Base-by-base conservation (phyloP, 371 early-diverging fungal species). In the Coemansia sp. region DNA sequence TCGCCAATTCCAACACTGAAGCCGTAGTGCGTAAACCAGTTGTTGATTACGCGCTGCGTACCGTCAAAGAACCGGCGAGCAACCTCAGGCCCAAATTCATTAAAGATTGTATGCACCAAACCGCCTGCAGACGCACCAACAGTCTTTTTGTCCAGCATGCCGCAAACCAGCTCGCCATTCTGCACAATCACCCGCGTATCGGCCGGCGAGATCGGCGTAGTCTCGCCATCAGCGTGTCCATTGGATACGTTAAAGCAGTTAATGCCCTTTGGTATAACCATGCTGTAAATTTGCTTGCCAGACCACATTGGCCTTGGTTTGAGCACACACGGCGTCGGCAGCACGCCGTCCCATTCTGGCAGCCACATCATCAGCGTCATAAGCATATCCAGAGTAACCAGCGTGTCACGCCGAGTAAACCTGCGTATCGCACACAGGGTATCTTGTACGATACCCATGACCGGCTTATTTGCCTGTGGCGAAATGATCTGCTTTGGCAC, bases 361-460 rank as follows among this genome's bases (percentile, higher is more conserved):
- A 97, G 88, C 93, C 94, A 94, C 92, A 95, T 88, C 60, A 96
- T 84, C 56, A 97, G 84, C 79, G 93, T 89, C 99, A 98, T 97
- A 57, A 97, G 92, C 76, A 97, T 82, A 75, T 94, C 94, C 66
- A 86, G 85, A n/a, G 85, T 80, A 69, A 99, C 63, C 83, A 99
- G 96, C 34, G 88, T 89, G 83, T 99, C 99, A 66, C 99, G 89
- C 69, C 87, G 84, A 3, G 99, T 99, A 70, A 99, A 95, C 82
- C 93, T 95, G 78, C 96, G 88, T 61, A 98, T 87, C 67, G 97
- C 99, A 78, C 95, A 93, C 39, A 99, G 89, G 1, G 99, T 95
- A 81, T 99, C 99, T 82, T 99, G 99, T 52, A 99, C 99, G 80
- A 99, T 99, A 77, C 99, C 99, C 99, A 99, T 99, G 68, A 98